Conservation (phyloP, 441 rosid genomes). For the Geranium incanum region DNA sequence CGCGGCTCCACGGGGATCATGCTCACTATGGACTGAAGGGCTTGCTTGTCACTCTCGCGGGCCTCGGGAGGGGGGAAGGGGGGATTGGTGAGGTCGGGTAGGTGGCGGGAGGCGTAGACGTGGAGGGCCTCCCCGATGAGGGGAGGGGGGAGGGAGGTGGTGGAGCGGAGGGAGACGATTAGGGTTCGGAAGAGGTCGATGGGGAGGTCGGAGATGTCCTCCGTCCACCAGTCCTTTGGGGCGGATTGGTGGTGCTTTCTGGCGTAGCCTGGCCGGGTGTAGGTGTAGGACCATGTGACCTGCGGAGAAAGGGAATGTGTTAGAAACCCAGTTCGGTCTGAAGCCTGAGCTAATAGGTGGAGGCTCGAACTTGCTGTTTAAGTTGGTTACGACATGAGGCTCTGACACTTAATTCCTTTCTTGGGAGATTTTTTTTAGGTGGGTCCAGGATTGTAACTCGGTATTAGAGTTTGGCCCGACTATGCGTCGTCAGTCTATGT, state of each 20-base stretch:
- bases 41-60: slow-evolving; percentile 42
- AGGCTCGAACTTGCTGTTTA: no score
- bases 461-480: no score
- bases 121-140: slow-evolving; percentile 93
- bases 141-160: slow-evolving; percentile 55
- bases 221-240: slow-evolving; percentile 99
- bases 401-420: no score
- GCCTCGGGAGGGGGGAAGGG: slow-evolving; percentile 68
- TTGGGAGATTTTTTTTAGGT: no score
- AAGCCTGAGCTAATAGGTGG: no score
- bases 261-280: slow-evolving; percentile 65
- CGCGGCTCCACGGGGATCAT: slow-evolving; percentile 82
- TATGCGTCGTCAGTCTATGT: no score
- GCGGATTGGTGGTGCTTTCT: slow-evolving; percentile 46
- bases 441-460: no score
- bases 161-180: slow-evolving; percentile 57
- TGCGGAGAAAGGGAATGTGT: slow-evolving; percentile 21
- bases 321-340: not conserved
- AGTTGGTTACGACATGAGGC: no score
- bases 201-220: slow-evolving; percentile 83
- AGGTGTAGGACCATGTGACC: slow-evolving; percentile 95
- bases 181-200: slow-evolving; percentile 78
- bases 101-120: slow-evolving; percentile 89
- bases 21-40: slow-evolving; percentile 68
- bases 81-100: slow-evolving; percentile 52